phyloP scores from a whole-genome alignment of 2,329 filamentous ascomycete species.

The Beauveria pseudobassiana region DNA sequence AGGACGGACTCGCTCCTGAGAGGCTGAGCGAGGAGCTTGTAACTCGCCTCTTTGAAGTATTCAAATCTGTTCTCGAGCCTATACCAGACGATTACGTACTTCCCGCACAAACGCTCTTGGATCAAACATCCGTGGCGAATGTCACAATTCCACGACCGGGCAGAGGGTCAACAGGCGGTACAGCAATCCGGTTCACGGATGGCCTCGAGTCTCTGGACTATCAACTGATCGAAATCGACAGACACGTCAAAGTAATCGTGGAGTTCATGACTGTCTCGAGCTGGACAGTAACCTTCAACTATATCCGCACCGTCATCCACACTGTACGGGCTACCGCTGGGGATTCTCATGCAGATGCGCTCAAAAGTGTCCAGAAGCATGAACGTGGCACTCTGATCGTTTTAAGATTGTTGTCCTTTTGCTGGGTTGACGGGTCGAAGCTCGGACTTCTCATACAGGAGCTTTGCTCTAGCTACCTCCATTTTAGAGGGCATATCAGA shows the following conservation, averaged over 20 bases:
- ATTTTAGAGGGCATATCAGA: slow-evolving; percentile 57
- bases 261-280: slow-evolving; percentile 60
- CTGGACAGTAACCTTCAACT: slow-evolving; percentile 53
- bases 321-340: slow-evolving; percentile 37
- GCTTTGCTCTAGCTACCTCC: slow-evolving; percentile 58
- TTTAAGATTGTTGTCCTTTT: slow-evolving; percentile 52
- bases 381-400: slow-evolving; percentile 46
- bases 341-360: slow-evolving; percentile 28
- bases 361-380: slow-evolving; percentile 37
- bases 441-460: slow-evolving; percentile 57
- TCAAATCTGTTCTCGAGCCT: slow-evolving; percentile 51
- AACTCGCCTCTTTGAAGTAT: slow-evolving; percentile 44
- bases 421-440: slow-evolving; percentile 58
- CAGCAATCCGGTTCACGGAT: background rate
- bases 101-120: slow-evolving; percentile 49
- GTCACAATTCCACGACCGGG: slow-evolving; percentile 25
- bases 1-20: slow-evolving; percentile 5
- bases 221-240: slow-evolving; percentile 42
- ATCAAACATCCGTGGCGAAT: slow-evolving; percentile 37
- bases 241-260: slow-evolving; percentile 46
- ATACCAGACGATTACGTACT: slow-evolving; percentile 50
- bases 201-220: slow-evolving; percentile 19
- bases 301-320: slow-evolving; percentile 46
- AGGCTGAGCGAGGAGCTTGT: slow-evolving; percentile 44
- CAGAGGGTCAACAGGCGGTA: background rate